Evolutionary conservation across 768 basidiomycete species (phyloP), one percentile per base, ranked within the genome.

Genomic region (Rhodocollybia butyracea): DNA sequence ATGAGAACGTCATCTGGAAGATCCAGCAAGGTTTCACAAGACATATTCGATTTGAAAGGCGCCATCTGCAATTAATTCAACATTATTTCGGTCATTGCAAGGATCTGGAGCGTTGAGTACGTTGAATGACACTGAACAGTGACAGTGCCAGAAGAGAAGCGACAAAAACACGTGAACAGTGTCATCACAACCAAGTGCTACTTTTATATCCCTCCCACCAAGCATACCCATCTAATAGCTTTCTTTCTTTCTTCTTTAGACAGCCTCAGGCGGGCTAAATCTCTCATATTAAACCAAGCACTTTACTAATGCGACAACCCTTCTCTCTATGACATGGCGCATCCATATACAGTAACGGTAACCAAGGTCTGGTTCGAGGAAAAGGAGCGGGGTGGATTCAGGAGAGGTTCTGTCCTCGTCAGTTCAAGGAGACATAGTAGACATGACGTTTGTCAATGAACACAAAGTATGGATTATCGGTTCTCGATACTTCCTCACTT

Each of bases 331-430:
- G n/a, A n/a, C 48, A 92, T 92, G 90, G 88, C 90, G 69, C 90
- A 91, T 91, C 91, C 76, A 89, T 91, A 66, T 92, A 91, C 76
- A 88, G 85, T 79, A 91, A 88, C 72, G 90, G 90, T n/a, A 59
- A 91, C 89, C 59, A 80, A 89, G 63, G 90, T 91, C 66, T 92
- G 90, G 94, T 94, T 95, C 64, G 84, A 92, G 59, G 93, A 96
- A 77, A 94, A 90, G 72, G 94, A 96, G 59, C 84, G 88, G 93
- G 92, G 57, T 97, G 94, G 94, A 80, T 96, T 62, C 90, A 90
- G 94, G 88, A 57, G 89, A 93, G 69, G 48, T 50, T 5, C 12
- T 24, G n/a, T 50, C 34, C 21, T 34, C n/a, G 13, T 34, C 19
- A 21, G 22, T 34, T 24, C 32, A 38, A 3, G 32, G 15, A 26